These are phyloP conservation scores for Reticulascus tulasneorum DNA, from an alignment of 2,329 filamentous ascomycete genomes.

Conservation along the genomic window DNA sequence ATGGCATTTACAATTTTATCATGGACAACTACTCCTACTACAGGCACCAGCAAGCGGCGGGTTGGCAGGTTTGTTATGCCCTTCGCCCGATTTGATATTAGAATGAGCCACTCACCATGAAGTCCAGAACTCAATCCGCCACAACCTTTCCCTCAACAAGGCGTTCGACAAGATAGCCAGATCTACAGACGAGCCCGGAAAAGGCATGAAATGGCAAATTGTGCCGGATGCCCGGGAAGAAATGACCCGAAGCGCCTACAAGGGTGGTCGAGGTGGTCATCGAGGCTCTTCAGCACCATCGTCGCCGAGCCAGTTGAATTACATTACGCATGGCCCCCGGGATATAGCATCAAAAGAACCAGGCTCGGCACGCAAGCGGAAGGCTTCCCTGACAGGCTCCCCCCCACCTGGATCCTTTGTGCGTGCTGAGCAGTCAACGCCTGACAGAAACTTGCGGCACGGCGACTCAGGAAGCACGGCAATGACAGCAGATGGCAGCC, in stretches of 20 bases:
- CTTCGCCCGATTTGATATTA: background rate
- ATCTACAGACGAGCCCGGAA: slow-evolving; percentile 90
- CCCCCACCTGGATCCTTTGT: slow-evolving; percentile 49
- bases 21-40: slow-evolving; percentile 92
- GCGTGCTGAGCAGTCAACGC: slow-evolving; percentile 52
- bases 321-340: slow-evolving; percentile 55
- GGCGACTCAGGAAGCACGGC: slow-evolving; percentile 23
- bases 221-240: slow-evolving; percentile 79
- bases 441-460: slow-evolving; percentile 43
- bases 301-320: slow-evolving; percentile 59
- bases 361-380: slow-evolving; percentile 52
- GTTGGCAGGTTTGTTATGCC: slow-evolving; percentile 73
- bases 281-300: slow-evolving; percentile 67
- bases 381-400: slow-evolving; percentile 51
- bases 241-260: slow-evolving; percentile 70
- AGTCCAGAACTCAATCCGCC: slow-evolving; percentile 82
- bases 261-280: slow-evolving; percentile 59
- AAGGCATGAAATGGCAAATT: slow-evolving; percentile 99
- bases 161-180: slow-evolving; percentile 90
- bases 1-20: slow-evolving; percentile 92
- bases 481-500: slow-evolving; percentile 55
- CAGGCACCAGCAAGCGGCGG: slow-evolving; percentile 67
- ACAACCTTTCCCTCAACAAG: slow-evolving; percentile 94
- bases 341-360: slow-evolving; percentile 51
- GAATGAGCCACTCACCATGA: slow-evolving; percentile 18